Evolutionary conservation across 495 filamentous ascomycete genomes (phyloP), one percentile per base, ranked within the genome.

Genomic region (Lophiostoma macrostomum): DNA sequence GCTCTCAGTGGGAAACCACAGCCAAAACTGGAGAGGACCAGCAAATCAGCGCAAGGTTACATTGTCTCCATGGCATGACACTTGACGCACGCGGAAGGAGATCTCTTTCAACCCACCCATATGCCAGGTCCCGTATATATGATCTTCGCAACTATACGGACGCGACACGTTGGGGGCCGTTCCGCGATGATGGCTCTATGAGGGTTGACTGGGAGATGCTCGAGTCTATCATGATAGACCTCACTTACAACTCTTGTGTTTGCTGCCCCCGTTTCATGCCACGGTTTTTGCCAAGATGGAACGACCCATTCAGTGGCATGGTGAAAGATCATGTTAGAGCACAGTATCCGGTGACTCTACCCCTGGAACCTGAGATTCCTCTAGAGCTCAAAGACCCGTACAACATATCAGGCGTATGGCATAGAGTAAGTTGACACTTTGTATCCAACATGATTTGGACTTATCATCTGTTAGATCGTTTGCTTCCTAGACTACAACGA

Each of bases 191-290:
- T 60, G 74, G 74, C 1, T 66, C 61, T 5, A 66, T 70, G 24
- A 64, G 61, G 8, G 79, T 84, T 2, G 82, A 87, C 58, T 87
- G 83, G 84, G 83, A 87, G 63, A 85, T 81, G 69, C 64, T 85
- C 18, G 83, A 87, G 56, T 79, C 81, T 0, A 73, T 85, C 25
- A 72, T 84, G 75, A 63, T 86, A 0, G 75, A 84, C 24, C 60
- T 85, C 12, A 73, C 73, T 4, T 69, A 71, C 39, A 86, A 85
- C 60, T 68, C 84, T 32, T 58, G 64, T 34, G 51, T 58, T 13
- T 77, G 77, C 47, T 64, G 69, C 16, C 62, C 75, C 10, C 69
- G 73, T n/a, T 63, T 60, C 3, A 68, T 66, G 11, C 67, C 66
- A 5, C 60, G 69, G 30, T 76, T 79, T 46, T 60, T 56, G 34